phyloP scores from a whole-genome alignment of 2,329 filamentous ascomycete genomes.

The Mollisia scopiformis region DNA sequence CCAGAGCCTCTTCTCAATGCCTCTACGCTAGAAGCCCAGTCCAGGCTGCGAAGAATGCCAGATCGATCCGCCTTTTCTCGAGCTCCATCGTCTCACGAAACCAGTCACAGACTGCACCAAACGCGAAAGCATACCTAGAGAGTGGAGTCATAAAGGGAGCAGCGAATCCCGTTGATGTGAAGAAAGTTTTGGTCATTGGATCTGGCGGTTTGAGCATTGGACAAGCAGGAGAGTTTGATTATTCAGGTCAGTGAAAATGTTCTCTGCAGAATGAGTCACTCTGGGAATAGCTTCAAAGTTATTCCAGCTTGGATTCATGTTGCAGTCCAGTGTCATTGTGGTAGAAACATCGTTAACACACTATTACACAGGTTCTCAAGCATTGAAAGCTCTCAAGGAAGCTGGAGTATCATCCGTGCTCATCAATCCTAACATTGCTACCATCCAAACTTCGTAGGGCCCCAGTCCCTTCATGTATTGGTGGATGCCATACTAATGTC shows the following conservation, averaged over 20 bases:
- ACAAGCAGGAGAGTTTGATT: conserved; percentile 97
- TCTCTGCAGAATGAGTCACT: conserved; percentile 29
- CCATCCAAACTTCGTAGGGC: conserved; percentile 73
- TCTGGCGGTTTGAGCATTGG: conserved; percentile 95
- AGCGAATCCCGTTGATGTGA: conserved; percentile 80
- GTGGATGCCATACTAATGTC: too few relatives aligned
- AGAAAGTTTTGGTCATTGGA: conserved; percentile 96
- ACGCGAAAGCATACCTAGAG: conserved; percentile 84
- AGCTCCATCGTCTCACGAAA: conserved; percentile 29
- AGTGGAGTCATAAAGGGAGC: conserved; percentile 83
- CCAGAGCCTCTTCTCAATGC: conserved; percentile 29
- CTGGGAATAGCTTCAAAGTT: neutral
- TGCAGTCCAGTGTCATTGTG: too few relatives aligned
- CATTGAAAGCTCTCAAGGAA: conserved; percentile 95
- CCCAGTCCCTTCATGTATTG: neutral
- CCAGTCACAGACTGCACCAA: conserved; percentile 69
- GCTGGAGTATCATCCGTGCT: conserved; percentile 89
- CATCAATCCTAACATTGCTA: conserved; percentile 98
- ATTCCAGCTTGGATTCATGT: too few relatives aligned
- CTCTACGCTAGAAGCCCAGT: conserved; percentile 28
- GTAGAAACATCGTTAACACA: conserved; percentile 22
- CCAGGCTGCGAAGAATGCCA: conserved; percentile 28
- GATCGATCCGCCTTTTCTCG: conserved; percentile 35
- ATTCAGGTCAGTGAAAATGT: conserved; percentile 69
- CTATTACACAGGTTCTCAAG: conserved; percentile 75